phyloP scores from a whole-genome alignment of 2,329 filamentous ascomycete genomes.

The Penicillium psychrosexuale region DNA sequence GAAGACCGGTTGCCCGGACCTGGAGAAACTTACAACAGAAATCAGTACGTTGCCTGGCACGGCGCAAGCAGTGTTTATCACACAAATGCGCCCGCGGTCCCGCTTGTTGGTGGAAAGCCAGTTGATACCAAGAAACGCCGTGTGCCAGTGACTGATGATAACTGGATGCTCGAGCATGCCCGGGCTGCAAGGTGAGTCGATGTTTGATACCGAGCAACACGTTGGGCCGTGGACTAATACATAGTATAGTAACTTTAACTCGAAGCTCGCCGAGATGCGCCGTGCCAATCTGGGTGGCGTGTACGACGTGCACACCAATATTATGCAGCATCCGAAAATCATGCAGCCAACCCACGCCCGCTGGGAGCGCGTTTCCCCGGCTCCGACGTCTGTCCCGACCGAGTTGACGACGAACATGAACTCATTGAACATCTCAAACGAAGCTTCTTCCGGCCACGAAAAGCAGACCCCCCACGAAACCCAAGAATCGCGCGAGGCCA shows the following conservation, averaged over 20 bases:
- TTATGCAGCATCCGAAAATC: conserved; percentile 78
- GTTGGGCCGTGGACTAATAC: conserved; percentile 15
- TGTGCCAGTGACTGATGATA: conserved; percentile 84
- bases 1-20: conserved; percentile 71
- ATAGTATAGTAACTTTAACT: conserved; percentile 72
- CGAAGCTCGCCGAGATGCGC: conserved; percentile 66
- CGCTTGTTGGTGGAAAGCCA: conserved; percentile 68
- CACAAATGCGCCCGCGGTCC: conserved; percentile 72
- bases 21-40: conserved; percentile 95
- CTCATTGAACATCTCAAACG: conserved; percentile 35
- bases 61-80: conserved; percentile 96
- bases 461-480: conserved; percentile 11
- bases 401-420: conserved; percentile 36
- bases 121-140: conserved; percentile 76
- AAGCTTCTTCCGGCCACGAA: not conserved
- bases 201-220: not conserved
- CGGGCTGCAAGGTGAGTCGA: conserved; percentile 74
- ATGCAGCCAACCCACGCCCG: conserved; percentile 88
- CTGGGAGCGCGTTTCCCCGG: conserved; percentile 67
- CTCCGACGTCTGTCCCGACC: conserved; percentile 27
- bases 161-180: conserved; percentile 96
- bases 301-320: conserved; percentile 93
- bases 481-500: not conserved
- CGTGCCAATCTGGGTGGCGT: conserved; percentile 69
- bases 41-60: conserved; percentile 98